Evolutionary conservation across 2,329 filamentous ascomycete genomes (phyloP).

Genomic region (Hymenoscyphus albidus): DNA sequence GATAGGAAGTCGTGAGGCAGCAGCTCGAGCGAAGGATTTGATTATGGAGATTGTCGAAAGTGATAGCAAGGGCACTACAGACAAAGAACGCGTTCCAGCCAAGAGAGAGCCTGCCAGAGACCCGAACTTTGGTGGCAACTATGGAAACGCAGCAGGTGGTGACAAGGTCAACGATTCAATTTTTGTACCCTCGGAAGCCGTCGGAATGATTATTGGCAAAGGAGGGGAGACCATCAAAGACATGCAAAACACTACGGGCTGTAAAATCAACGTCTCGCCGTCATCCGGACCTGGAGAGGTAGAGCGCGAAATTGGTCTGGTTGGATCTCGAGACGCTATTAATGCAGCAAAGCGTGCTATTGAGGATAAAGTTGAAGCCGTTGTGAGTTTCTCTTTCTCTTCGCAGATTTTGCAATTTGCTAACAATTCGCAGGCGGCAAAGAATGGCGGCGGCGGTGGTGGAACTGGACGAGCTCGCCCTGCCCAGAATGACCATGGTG

Average conservation of each 20-base stretch:
- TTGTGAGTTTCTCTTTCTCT: conserved; percentile 52
- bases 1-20: conserved; percentile 72
- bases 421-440: conserved; percentile 45
- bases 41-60: conserved; percentile 95
- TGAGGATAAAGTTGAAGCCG: conserved; percentile 87
- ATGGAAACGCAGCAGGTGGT: conserved; percentile 39
- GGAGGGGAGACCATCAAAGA: conserved; percentile 91
- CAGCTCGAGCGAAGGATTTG: conserved; percentile 74
- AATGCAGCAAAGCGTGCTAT: conserved; percentile 78
- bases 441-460: conserved; percentile 44
- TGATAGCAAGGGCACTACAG: conserved; percentile 58
- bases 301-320: conserved; percentile 81
- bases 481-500: conserved; percentile 51
- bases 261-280: conserved; percentile 92
- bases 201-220: conserved; percentile 96
- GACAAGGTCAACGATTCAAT: conserved; percentile 81
- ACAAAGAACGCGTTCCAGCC: conserved; percentile 34
- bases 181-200: conserved; percentile 82
- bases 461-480: conserved; percentile 40
- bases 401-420: not conserved
- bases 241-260: conserved; percentile 82
- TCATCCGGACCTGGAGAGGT: conserved; percentile 72
- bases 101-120: conserved; percentile 46
- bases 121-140: conserved; percentile 38
- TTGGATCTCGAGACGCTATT: conserved; percentile 74